Base-by-base conservation (phyloP, 805 yeast species). In the Candida xyloterini region DNA sequence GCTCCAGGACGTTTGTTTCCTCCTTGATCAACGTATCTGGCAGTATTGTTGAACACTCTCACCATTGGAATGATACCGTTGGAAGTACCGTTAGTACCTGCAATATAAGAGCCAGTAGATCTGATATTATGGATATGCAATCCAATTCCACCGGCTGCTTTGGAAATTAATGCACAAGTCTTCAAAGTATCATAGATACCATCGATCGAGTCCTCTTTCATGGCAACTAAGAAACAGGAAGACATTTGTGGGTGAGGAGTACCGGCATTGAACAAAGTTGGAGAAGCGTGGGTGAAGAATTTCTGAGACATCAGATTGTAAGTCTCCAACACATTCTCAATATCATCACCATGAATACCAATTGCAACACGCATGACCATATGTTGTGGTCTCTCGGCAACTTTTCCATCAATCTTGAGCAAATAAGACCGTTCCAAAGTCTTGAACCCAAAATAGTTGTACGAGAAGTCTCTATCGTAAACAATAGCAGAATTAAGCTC, bases 401-500 rank as follows among this genome's bases (percentile, higher is more conserved):
- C 79, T 51, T 71, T 68, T 42, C 79, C 80, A 51, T 75, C 63
- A 45, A 74, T 63, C 59, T 75, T 69, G 43, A 77, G 65, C 47
- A 77, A 63, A 49, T 77, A 77, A 1, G 81, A 75, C 62, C 80
- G 68, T 57, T 76, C 81, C 50, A 77, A 64, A 15, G 82, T 76
- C 62, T 76, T 76, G 65, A 76, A 76, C 13, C 81, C 82, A 51
- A 77, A 77, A 57, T 74, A 77, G 62, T 74, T 75, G 62, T 71
- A 74, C 52, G 67, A 65, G 60, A 74, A 75, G 55, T 77, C 82
- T 51, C 96, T 76, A 48, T 79, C 84, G 50, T 77, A 79, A 26
- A 76, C 83, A 33, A 91, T 78, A 13, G 95, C 80, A 9, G 80
- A 70, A 65, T 91, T 79, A 38, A 91, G 70, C 56, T 70, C 78